These are phyloP conservation scores for Diutina catenulata DNA, from an alignment of 1,139 yeast genomes.

Conservation along the genomic window DNA sequence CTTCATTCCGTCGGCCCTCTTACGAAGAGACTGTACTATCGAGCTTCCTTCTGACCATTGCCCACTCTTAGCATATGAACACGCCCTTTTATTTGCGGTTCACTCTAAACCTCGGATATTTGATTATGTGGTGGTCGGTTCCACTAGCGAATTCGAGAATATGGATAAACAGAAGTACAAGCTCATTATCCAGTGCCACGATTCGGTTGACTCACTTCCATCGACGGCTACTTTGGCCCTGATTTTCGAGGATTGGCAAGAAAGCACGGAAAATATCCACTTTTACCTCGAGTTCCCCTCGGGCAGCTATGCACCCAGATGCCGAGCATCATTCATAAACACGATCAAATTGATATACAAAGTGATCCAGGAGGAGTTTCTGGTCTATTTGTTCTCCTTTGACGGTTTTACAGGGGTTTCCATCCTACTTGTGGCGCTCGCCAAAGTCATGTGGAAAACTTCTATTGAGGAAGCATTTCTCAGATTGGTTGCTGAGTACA, in stretches of 20 bases:
- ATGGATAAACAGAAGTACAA: conserved; percentile 1
- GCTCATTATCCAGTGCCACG: conserved; percentile 2
- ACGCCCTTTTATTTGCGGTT: conserved; percentile 1
- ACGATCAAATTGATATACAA: background rate
- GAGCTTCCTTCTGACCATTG: background rate
- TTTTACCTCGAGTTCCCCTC: conserved; percentile 3
- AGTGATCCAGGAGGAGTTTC: background rate
- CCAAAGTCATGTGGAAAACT: conserved; percentile 3
- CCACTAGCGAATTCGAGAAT: background rate
- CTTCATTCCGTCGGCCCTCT: no score
- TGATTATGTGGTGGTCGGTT: background rate
- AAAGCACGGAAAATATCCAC: background rate
- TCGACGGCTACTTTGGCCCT: background rate
- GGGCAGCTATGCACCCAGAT: background rate
- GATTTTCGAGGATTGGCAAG: background rate
- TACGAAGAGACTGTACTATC: no score
- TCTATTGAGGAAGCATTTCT: conserved; percentile 15
- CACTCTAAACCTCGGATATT: background rate
- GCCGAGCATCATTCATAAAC: background rate
- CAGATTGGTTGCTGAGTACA: conserved; percentile 8
- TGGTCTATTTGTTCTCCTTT: conserved; percentile 21
- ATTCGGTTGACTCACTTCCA: background rate
- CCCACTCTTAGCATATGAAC: background rate
- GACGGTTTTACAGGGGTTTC: conserved; percentile 34
- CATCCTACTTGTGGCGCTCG: conserved; percentile 13